Evolutionary conservation across 148 eudicot species (phyloP).

Genomic region (Euryodendron excelsum): DNA sequence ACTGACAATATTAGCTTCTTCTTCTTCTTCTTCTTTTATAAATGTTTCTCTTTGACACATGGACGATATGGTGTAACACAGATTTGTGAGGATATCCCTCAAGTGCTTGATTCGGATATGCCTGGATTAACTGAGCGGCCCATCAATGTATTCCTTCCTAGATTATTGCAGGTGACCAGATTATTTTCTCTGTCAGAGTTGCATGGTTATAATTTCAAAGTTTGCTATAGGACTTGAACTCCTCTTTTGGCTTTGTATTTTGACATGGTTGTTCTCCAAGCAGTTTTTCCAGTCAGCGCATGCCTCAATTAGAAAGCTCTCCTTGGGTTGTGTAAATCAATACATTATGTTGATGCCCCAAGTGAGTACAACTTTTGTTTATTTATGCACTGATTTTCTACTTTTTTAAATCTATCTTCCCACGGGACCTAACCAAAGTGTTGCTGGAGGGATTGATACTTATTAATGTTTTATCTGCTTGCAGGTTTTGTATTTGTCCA

Average conservation of each 20-base stretch:
- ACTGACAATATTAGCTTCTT: not conserved
- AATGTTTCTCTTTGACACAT: not conserved
- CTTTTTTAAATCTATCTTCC: not conserved
- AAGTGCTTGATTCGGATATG: constrained; percentile 86
- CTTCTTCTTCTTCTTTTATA: not conserved
- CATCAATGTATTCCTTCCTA: constrained; percentile 82
- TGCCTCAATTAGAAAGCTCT: constrained; percentile 71
- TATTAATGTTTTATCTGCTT: constrained; percentile 18
- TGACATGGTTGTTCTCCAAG: constrained; percentile 16
- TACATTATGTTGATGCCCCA: constrained; percentile 94
- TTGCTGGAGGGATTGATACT: not conserved
- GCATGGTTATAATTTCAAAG: not conserved
- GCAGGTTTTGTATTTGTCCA: constrained; percentile 71
- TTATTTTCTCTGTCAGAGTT: constrained; percentile 5
- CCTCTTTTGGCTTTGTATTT: constrained; percentile 3
- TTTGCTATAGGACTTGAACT: constrained; percentile 2
- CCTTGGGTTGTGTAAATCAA: constrained; percentile 86
- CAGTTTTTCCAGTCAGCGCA: constrained; percentile 88
- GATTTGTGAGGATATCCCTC: constrained; percentile 97
- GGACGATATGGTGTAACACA: constrained; percentile 24
- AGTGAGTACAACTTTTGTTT: constrained; percentile 44
- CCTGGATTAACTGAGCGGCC: constrained; percentile 91
- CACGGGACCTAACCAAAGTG: not conserved
- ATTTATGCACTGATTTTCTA: not conserved
- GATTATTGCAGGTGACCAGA: constrained; percentile 68